Conservation (phyloP, 495 filamentous ascomycete genomes). For the Cercophora scortea region DNA sequence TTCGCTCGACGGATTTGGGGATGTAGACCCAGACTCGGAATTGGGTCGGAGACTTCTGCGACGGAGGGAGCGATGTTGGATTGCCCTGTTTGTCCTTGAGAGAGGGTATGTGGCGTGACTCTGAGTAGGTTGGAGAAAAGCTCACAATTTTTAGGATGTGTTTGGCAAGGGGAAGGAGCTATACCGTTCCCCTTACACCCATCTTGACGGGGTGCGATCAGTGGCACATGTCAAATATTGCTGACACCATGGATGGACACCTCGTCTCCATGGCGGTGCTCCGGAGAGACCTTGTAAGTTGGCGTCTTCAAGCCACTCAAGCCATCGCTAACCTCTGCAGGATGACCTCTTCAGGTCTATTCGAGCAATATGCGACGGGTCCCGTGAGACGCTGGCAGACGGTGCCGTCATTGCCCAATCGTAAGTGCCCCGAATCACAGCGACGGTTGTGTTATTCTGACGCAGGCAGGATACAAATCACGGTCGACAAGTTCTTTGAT, state of each 20-base stretch:
- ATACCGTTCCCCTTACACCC: slow-evolving; percentile 56
- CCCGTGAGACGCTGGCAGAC: slow-evolving; percentile 33
- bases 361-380: slow-evolving; percentile 54
- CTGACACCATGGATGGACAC: slow-evolving; percentile 59
- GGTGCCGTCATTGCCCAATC: slow-evolving; percentile 49
- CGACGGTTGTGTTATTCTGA: not conserved
- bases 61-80: slow-evolving; percentile 60
- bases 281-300: slow-evolving; percentile 56
- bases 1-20: slow-evolving; percentile 57
- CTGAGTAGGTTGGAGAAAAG: not conserved
- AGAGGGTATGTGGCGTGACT: slow-evolving; percentile 42
- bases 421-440: slow-evolving; percentile 26
- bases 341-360: slow-evolving; percentile 53
- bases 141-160: slow-evolving; percentile 43
- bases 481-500: slow-evolving; percentile 55
- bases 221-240: slow-evolving; percentile 56
- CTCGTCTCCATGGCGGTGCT: slow-evolving; percentile 62
- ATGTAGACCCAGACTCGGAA: slow-evolving; percentile 52
- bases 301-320: too few relatives aligned
- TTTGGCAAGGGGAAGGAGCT: slow-evolving; percentile 59
- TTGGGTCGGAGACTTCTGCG: slow-evolving; percentile 52
- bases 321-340: slow-evolving; percentile 20
- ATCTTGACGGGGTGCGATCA: slow-evolving; percentile 58
- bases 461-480: slow-evolving; percentile 44
- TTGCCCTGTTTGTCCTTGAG: slow-evolving; percentile 66